These are phyloP conservation scores for Aureobasidium namibiae DNA, from an alignment of 2,329 filamentous ascomycete species.

Conservation along the genomic window DNA sequence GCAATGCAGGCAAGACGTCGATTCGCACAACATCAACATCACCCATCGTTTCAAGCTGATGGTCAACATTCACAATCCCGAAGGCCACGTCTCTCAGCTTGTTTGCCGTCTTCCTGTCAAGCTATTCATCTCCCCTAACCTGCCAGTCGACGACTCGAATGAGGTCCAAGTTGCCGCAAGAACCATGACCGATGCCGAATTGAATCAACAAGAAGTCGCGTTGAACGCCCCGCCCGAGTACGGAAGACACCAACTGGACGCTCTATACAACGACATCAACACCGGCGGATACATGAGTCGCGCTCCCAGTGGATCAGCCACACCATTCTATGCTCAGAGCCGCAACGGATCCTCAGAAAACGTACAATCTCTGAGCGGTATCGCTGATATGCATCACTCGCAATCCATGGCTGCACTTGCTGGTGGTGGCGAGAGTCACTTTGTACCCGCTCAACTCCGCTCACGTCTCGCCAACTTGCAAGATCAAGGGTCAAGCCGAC, in stretches of 20 bases:
- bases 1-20: constrained; percentile 81
- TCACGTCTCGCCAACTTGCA: constrained; percentile 54
- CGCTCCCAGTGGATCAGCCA: constrained; percentile 50
- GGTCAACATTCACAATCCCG: constrained; percentile 85
- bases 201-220: constrained; percentile 46
- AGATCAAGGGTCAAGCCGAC: constrained; percentile 27
- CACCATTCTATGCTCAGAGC: constrained; percentile 64
- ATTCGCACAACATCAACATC: constrained; percentile 82
- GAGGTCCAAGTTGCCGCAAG: constrained; percentile 55
- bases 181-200: constrained; percentile 32
- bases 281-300: constrained; percentile 61
- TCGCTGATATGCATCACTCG: constrained; percentile 43
- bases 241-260: constrained; percentile 80
- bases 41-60: constrained; percentile 88
- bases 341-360: constrained; percentile 77
- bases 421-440: constrained; percentile 38
- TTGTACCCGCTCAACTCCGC: constrained; percentile 57
- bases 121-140: constrained; percentile 91
- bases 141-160: constrained; percentile 81
- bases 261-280: constrained; percentile 82
- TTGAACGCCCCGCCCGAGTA: constrained; percentile 83
- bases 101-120: constrained; percentile 84
- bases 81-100: constrained; percentile 88
- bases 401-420: constrained; percentile 38
- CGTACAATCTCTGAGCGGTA: constrained; percentile 50